Evolutionary conservation across 2,329 filamentous ascomycete species (phyloP).

Genomic region (Aureobasidium musti): DNA sequence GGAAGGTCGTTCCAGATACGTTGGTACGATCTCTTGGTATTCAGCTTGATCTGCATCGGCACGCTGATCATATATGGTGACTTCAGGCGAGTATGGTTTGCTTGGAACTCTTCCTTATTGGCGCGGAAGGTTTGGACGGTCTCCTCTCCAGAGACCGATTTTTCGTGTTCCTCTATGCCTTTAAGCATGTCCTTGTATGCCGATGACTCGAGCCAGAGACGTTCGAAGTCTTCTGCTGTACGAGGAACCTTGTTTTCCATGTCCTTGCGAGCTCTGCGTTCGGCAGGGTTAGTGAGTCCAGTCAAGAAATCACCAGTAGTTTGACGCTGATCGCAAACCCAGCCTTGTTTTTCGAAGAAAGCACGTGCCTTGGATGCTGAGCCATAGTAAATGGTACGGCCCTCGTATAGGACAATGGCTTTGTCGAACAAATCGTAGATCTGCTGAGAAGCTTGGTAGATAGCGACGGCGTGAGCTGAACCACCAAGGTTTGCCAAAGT

Average conservation of each 20-base stretch:
- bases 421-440: constrained; percentile 73
- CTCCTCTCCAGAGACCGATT: constrained; percentile 48
- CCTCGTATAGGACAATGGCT: constrained; percentile 71
- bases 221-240: constrained; percentile 67
- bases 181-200: constrained; percentile 48
- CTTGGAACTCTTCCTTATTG: constrained; percentile 51
- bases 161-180: constrained; percentile 57
- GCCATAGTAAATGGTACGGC: constrained; percentile 76
- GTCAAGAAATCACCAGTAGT: constrained; percentile 71
- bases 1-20: constrained; percentile 57
- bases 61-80: constrained; percentile 62
- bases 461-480: constrained; percentile 57
- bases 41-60: constrained; percentile 56
- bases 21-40: constrained; percentile 55
- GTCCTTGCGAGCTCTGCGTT: constrained; percentile 59
- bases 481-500: constrained; percentile 54
- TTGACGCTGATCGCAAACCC: constrained; percentile 65
- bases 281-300: constrained; percentile 64
- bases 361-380: constrained; percentile 59
- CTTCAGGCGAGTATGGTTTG: constrained; percentile 51
- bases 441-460: constrained; percentile 55
- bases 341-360: constrained; percentile 71
- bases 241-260: constrained; percentile 64
- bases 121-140: constrained; percentile 52
- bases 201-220: constrained; percentile 57